Base-by-base conservation (phyloP, 352 stramenopile species). In the Thalassiosira livingstoniorum region DNA sequence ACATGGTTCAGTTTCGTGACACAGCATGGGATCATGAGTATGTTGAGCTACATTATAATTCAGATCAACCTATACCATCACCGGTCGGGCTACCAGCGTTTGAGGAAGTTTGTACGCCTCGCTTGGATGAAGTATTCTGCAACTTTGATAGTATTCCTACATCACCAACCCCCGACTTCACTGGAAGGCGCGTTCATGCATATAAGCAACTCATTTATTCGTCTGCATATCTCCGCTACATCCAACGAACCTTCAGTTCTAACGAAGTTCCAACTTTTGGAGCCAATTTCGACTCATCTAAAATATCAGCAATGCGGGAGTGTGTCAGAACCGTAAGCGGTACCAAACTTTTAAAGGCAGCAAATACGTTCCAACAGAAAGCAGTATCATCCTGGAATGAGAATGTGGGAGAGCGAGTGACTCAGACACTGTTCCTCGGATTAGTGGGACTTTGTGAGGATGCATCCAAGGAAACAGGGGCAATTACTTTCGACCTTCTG, bases 381-480 rank as follows among this genome's bases (percentile, higher is more conserved):
- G n/a, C n/a, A n/a, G n/a, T n/a, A n/a, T n/a, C n/a, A n/a, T n/a
- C n/a, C n/a, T 74, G 65, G 65, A 62, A 74, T 53, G 42, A 23
- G 4, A 31, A 1, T 2, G 25, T 10, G 2, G 31, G 34, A 15
- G 51, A 64, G 11, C n/a, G n/a, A n/a, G 21, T 23, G 2, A 64
- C 43, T 3, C 23, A 34, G 21, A 51, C 51, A 23, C 27, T 53
- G 2, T 64, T 62, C 51, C 21, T 74, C 21, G 65, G 65, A 2
- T 35, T 74, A n/a, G 7, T 74, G 1, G 51, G 65, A 62, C 23
- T 74, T 42, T 18, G 47, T 11, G 65, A 74, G 31, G 29, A 11
- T 54, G 34, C 3, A 0, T 64, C 45, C 15, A 51, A 34, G 51
- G 31, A n/a, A n/a, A n/a, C n/a, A n/a, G n/a, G n/a, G n/a, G n/a